Percentiles rank a stretch among this genome's conserved stretches.
phyloP scores from a whole-genome alignment of 768 basidiomycete species.

The Podaxis sp. region DNA sequence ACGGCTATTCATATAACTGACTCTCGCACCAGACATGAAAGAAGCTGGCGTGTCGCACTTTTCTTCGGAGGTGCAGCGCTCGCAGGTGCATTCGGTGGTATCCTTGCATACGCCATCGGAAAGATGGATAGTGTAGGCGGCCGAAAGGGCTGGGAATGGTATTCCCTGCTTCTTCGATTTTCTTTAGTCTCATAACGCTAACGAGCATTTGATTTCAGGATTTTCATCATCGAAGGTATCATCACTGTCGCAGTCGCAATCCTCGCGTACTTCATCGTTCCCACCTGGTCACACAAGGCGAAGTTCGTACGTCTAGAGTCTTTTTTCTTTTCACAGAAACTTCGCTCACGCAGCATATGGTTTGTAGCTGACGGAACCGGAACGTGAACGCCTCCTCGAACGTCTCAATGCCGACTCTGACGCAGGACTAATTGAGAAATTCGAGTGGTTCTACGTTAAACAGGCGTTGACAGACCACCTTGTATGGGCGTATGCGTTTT shows the following conservation, averaged over 20 bases:
- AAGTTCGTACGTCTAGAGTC: slow-evolving; percentile 42
- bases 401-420: slow-evolving; percentile 54
- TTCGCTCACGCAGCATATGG: slow-evolving; percentile 24
- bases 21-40: slow-evolving; percentile 40
- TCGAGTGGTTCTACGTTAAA: slow-evolving; percentile 55
- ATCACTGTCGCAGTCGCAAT: slow-evolving; percentile 48
- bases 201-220: slow-evolving; percentile 31
- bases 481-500: slow-evolving; percentile 57
- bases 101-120: slow-evolving; percentile 56
- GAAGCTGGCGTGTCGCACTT: slow-evolving; percentile 59
- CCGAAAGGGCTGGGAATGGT: slow-evolving; percentile 61
- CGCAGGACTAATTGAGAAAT: slow-evolving; percentile 48
- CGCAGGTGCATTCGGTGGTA: slow-evolving; percentile 65
- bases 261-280: slow-evolving; percentile 51
- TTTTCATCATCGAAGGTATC: slow-evolving; percentile 57
- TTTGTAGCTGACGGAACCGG: slow-evolving; percentile 51
- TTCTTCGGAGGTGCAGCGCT: slow-evolving; percentile 63
- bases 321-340: slow-evolving; percentile 13
- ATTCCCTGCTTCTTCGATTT: background rate
- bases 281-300: slow-evolving; percentile 57
- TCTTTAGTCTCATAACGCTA: background rate
- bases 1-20: background rate
- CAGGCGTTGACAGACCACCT: slow-evolving; percentile 58
- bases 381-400: slow-evolving; percentile 46
- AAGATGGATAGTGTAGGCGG: slow-evolving; percentile 64